Conservation (phyloP, 2,329 filamentous ascomycete species). For the Sarocladium oryzae region DNA sequence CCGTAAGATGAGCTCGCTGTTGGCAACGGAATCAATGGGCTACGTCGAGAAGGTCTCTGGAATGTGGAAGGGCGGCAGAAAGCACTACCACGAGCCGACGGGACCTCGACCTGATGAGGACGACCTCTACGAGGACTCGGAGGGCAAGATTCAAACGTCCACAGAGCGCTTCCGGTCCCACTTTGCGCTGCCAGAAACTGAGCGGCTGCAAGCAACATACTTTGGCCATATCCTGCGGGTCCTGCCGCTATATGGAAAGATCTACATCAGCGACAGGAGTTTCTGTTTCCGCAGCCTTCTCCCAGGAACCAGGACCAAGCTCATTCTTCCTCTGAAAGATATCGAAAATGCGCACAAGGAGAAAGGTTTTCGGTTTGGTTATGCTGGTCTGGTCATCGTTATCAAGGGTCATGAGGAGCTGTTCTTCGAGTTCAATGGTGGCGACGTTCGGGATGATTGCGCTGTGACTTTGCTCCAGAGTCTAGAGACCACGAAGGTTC, state of each 20-base stretch:
- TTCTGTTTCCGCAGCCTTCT: conserved; percentile 92
- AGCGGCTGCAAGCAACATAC: conserved; percentile 81
- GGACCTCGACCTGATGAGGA: conserved; percentile 47
- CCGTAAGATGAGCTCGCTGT: conserved; percentile 71
- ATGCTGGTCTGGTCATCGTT: conserved; percentile 84
- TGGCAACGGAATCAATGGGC: conserved; percentile 89
- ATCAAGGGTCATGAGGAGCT: conserved; percentile 92
- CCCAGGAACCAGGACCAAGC: conserved; percentile 82
- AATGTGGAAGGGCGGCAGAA: conserved; percentile 89
- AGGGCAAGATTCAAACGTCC: conserved; percentile 57
- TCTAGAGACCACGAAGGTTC: conserved; percentile 64
- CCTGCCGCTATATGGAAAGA: conserved; percentile 88
- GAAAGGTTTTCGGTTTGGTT: conserved; percentile 88
- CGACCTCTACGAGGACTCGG: conserved; percentile 47
- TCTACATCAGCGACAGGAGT: conserved; percentile 81
- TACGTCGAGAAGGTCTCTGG: conserved; percentile 96
- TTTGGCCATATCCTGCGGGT: conserved; percentile 90
- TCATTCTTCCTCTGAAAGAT: conserved; percentile 84
- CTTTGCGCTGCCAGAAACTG: conserved; percentile 79
- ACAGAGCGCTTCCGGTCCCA: conserved; percentile 82
- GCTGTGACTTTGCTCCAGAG: conserved; percentile 71
- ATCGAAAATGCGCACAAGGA: conserved; percentile 93
- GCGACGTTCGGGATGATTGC: conserved; percentile 81
- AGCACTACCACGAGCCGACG: conserved; percentile 69
- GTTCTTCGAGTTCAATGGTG: conserved; percentile 85